A percentile compares a stretch with the other conserved stretches of the same genome.
Conservation (phyloP, 2,329 filamentous ascomycete genomes). For the Cladosporium sp. region DNA sequence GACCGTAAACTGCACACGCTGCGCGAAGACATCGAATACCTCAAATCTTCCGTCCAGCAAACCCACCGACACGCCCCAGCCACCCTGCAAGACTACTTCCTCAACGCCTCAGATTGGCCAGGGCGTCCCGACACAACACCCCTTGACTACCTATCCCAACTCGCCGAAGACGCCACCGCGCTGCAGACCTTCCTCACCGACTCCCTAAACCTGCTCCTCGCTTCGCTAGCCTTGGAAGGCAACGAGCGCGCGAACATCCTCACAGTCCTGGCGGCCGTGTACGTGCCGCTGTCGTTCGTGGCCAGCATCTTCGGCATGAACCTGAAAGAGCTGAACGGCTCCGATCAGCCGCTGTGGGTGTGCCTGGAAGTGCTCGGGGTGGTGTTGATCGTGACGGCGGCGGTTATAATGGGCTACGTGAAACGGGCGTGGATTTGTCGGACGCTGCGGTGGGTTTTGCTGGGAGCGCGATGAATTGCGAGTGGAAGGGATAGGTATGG, state of each 20-base stretch:
- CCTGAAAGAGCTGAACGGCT: constrained; percentile 19
- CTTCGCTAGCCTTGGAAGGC: constrained; percentile 13
- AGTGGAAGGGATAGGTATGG: too few relatives aligned
- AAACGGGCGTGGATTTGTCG: too few relatives aligned
- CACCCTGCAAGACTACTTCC: not conserved
- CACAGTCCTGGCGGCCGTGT: constrained; percentile 19
- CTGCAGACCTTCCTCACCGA: constrained; percentile 20
- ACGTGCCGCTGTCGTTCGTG: constrained; percentile 21
- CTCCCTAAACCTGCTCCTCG: constrained; percentile 21
- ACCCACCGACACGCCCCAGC: constrained; percentile 7
- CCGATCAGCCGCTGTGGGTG: constrained; percentile 13
- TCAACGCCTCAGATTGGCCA: not conserved
- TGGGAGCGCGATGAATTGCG: too few relatives aligned
- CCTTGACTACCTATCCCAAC: not conserved
- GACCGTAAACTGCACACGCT: constrained; percentile 13
- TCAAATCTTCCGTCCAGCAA: constrained; percentile 1
- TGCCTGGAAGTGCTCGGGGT: constrained; percentile 9
- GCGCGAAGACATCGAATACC: constrained; percentile 11
- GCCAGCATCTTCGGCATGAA: constrained; percentile 24
- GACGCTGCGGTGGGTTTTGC: too few relatives aligned
- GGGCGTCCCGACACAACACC: not conserved
- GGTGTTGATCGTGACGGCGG: not conserved
- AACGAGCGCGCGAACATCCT: constrained; percentile 14
- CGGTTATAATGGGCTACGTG: not conserved
- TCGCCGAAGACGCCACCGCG: constrained; percentile 9